Evolutionary conservation across 768 basidiomycete genomes (phyloP).

Genomic region (Vararia minispora): DNA sequence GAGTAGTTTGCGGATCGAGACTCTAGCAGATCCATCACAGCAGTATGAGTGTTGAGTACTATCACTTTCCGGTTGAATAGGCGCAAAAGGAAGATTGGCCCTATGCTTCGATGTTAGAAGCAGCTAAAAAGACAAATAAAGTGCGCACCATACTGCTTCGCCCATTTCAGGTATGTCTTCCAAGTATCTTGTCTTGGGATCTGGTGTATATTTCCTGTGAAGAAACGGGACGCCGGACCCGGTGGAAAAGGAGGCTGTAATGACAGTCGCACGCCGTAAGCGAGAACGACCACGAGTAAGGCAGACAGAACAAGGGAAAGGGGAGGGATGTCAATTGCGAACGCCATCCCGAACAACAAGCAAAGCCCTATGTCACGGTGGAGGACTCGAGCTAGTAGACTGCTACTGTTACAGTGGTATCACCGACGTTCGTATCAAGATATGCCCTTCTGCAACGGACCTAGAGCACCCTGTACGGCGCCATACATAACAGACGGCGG

Average conservation of each 20-base stretch:
- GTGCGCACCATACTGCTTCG: neutral
- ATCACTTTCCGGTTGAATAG: constrained; percentile 1
- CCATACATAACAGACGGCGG: too few relatives aligned
- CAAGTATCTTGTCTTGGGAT: neutral
- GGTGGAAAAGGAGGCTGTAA: neutral
- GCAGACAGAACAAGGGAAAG: too few relatives aligned
- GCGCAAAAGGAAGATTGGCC: neutral
- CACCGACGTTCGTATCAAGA: too few relatives aligned
- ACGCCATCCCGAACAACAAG: too few relatives aligned
- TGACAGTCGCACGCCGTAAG: too few relatives aligned
- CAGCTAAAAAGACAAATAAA: neutral
- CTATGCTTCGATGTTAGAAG: neutral
- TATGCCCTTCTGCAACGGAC: too few relatives aligned
- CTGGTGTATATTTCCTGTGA: neutral
- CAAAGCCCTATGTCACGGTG: too few relatives aligned
- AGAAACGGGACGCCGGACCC: neutral
- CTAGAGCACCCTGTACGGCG: too few relatives aligned
- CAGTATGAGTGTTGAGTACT: neutral
- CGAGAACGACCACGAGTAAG: too few relatives aligned
- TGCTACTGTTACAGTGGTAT: too few relatives aligned
- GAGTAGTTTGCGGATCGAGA: neutral
- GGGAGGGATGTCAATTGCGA: too few relatives aligned
- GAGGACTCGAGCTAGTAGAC: too few relatives aligned
- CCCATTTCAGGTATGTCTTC: neutral
- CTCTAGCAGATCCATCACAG: neutral